These are phyloP conservation scores for Agapanthus africanus DNA, from an alignment of 106 monocot genomes.

Conservation along the genomic window DNA sequence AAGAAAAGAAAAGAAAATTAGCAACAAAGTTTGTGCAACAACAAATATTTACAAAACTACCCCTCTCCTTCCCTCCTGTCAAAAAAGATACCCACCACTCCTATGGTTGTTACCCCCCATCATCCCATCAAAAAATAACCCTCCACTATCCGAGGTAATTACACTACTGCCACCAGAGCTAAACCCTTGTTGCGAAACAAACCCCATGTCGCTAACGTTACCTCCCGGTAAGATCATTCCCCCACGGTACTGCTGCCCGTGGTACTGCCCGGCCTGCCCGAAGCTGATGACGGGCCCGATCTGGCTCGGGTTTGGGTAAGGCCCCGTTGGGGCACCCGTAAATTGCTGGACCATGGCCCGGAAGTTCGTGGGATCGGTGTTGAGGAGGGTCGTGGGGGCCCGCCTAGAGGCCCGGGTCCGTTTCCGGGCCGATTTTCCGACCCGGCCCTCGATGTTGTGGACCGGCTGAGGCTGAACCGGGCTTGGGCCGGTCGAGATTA, in stretches of 20 bases:
- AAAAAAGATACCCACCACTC: constrained; percentile 7
- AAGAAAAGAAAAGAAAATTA: too few relatives aligned
- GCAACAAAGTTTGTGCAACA: not conserved
- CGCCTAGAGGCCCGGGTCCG: constrained; percentile 40
- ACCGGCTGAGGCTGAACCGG: not conserved
- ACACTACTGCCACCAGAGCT: not conserved
- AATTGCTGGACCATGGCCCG: constrained; percentile 72
- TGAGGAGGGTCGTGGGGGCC: constrained; percentile 55
- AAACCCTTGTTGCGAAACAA: not conserved
- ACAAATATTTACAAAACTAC: constrained; percentile 9
- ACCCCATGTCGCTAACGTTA: not conserved
- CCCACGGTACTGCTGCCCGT: not conserved
- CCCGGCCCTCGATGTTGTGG: constrained; percentile 12
- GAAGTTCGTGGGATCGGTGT: constrained; percentile 65
- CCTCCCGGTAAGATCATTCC: constrained; percentile 1
- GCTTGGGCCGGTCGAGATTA: not conserved
- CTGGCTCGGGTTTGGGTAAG: constrained; percentile 5
- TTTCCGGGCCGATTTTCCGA: constrained; percentile 24
- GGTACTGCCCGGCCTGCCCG: constrained; percentile 11
- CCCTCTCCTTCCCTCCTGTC: not conserved
- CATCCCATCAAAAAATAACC: constrained; percentile 1
- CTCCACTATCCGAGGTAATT: too few relatives aligned
- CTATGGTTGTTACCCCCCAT: not conserved
- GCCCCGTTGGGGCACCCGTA: constrained; percentile 41
- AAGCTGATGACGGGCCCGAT: constrained; percentile 17